Percentiles rank a stretch among this genome's conserved stretches.
These are phyloP conservation scores for Litsea cubeba DNA, from an alignment of 164 flowering plant genomes.

Conservation along the genomic window DNA sequence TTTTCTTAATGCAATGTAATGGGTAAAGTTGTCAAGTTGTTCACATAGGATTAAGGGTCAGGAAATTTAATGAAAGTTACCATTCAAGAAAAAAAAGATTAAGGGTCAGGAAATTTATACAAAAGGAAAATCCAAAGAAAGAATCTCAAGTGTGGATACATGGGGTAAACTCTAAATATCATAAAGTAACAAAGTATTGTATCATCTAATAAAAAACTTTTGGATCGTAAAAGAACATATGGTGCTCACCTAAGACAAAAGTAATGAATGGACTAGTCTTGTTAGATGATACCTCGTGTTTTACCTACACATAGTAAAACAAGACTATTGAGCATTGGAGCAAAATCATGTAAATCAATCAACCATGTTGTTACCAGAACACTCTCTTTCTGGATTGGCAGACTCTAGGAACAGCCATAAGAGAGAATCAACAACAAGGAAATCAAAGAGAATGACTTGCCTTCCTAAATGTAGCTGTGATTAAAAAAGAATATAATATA, in stretches of 20 bases:
- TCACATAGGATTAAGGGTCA: not conserved
- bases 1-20: not conserved
- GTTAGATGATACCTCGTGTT: constrained; percentile 24
- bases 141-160: not conserved
- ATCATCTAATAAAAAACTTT: not conserved
- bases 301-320: constrained; percentile 40
- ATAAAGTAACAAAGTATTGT: not conserved
- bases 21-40: not conserved
- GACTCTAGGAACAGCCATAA: not conserved
- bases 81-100: not conserved
- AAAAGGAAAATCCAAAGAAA: not conserved
- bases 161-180: not conserved
- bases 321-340: constrained; percentile 4
- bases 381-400: not conserved
- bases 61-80: not conserved
- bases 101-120: not conserved
- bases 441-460: not conserved
- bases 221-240: not conserved
- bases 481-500: not conserved
- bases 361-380: not conserved
- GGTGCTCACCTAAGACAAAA: constrained; percentile 74
- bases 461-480: not conserved
- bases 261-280: constrained; percentile 53
- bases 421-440: not conserved
- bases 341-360: not conserved